Evolutionary conservation across 208 protist species (phyloP).

Genomic region (Trypanosoma scelopori): DNA sequence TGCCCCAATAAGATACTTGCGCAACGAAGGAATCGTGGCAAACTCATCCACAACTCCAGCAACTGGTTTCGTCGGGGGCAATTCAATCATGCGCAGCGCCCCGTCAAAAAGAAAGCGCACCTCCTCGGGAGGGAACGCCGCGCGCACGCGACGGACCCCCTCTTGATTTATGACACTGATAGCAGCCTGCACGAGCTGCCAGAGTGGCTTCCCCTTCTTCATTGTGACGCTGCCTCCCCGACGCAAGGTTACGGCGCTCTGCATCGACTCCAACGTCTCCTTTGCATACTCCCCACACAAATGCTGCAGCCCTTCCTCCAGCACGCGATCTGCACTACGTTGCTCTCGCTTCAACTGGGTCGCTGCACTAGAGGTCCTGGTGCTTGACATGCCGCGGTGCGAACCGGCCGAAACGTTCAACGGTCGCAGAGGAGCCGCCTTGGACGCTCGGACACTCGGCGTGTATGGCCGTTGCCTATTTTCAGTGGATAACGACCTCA

Average conservation of each 20-base stretch:
- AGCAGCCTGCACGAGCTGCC: constrained; percentile 47
- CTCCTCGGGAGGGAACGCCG: constrained; percentile 40
- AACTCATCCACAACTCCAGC: constrained; percentile 16
- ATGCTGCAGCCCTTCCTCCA: constrained; percentile 22
- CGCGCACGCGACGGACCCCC: constrained; percentile 45
- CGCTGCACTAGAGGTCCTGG: neutral
- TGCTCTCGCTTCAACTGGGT: constrained; percentile 9
- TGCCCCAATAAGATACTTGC: constrained; percentile 30
- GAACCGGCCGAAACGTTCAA: neutral
- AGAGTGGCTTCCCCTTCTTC: constrained; percentile 29
- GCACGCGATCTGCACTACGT: constrained; percentile 17
- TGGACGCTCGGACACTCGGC: neutral
- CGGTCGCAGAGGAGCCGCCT: neutral
- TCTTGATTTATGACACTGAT: constrained; percentile 57
- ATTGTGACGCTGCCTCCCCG: neutral
- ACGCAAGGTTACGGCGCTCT: constrained; percentile 16
- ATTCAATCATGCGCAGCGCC: constrained; percentile 40
- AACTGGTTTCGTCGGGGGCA: neutral
- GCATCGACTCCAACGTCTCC: constrained; percentile 23
- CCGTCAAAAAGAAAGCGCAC: constrained; percentile 48
- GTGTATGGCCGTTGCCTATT: neutral
- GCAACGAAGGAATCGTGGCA: constrained; percentile 22
- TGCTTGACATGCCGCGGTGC: neutral
- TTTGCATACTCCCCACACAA: constrained; percentile 25
- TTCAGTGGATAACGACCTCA: neutral